Base-by-base conservation (phyloP, 75 land plant species). In the Isoetes taiwanensis region DNA sequence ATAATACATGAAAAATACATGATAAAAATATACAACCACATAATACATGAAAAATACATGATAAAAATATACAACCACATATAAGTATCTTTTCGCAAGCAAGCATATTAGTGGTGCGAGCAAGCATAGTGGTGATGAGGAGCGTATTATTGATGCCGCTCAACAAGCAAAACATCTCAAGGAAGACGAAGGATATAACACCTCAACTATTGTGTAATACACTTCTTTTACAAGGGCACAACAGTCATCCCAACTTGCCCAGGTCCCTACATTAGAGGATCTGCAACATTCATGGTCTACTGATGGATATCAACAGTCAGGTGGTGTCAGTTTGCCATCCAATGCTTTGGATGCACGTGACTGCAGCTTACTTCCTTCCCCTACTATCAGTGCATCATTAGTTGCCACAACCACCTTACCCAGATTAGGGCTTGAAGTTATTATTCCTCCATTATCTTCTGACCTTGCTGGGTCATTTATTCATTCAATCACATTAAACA, bases 381-480 rank as follows among this genome's bases (percentile, higher is more conserved):
- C 80, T 65, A 78, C 72, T 10, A 86, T 64, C 64, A 79, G 72
- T 20, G 56, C 73, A 65, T 80, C 88, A 23, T 70, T 76, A 70
- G 59, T 85, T 60, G 78, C 74, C 28, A 23, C 69, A 54, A 83
- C 59, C 48, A 64, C 87, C 2, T 35, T 86, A 32, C 52, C 93
- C 34, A 78, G 93, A 62, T 79, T 81, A 28, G 82, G 78, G 0
- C 69, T 73, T 55, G 78, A 74, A 52, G 76, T 74, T 24, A 59
- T 83, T 41, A 72, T 68, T 20, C 62, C 83, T 14, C 69, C 84
- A 30, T 41, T 72, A 32, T 67, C 72, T 61, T 43, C 75, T 17
- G 74, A 64, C 39, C 65, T 77, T 54, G 61, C 30, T 61, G 39
- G n/a, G n/a, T n/a, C n/a, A n/a, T n/a, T n/a, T n/a, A n/a, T n/a